Conservation (phyloP, 176 grass and related monocot species). For the Carex cristatella region DNA sequence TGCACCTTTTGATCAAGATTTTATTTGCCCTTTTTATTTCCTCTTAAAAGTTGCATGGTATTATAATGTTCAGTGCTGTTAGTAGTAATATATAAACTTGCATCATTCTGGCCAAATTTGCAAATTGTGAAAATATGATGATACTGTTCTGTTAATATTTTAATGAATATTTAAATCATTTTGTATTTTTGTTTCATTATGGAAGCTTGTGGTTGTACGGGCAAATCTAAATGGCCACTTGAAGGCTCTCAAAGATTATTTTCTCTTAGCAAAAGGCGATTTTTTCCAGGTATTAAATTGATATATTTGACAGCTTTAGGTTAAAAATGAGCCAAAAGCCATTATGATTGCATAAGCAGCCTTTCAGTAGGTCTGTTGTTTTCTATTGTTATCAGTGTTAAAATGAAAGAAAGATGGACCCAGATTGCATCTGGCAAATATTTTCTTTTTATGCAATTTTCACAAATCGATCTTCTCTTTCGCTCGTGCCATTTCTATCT, state of each 20-base stretch:
- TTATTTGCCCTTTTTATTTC: neutral
- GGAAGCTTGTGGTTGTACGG: slow-evolving; percentile 94
- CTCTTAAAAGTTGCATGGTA: neutral
- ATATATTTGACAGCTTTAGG: neutral
- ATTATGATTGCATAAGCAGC: neutral
- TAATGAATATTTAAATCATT: slow-evolving; percentile 21
- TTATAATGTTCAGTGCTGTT: neutral
- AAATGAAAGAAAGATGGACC: neutral
- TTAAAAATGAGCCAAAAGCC: neutral
- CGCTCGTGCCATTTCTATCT: neutral
- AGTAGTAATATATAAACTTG: neutral
- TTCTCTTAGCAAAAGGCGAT: slow-evolving; percentile 99
- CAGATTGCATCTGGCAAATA: neutral
- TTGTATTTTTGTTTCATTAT: slow-evolving; percentile 28
- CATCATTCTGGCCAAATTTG: neutral
- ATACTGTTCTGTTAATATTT: slow-evolving; percentile 2
- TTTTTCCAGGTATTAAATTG: slow-evolving; percentile 80
- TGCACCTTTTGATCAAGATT: neutral
- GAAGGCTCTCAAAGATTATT: slow-evolving; percentile 98
- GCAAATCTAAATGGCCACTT: slow-evolving; percentile 95
- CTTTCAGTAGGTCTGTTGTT: neutral
- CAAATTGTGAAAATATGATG: neutral
- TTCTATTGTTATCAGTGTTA: neutral
- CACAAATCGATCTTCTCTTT: neutral
- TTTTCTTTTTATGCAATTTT: neutral